Evolutionary conservation across 2,329 filamentous ascomycete species (phyloP).

Genomic region (Uncinocarpus reesii): DNA sequence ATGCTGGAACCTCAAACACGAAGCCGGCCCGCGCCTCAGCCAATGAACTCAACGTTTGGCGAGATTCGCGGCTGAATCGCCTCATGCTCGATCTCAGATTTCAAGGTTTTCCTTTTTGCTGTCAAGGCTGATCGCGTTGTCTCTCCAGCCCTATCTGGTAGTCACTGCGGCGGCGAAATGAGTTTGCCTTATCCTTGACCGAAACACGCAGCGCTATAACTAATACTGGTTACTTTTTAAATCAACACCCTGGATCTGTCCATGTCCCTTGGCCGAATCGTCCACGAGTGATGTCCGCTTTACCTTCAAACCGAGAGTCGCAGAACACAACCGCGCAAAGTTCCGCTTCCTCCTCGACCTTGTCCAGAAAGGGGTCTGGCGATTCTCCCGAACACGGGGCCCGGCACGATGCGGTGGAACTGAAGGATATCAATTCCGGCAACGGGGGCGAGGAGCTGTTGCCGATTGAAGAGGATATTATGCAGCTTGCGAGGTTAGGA

Average conservation of each 20-base stretch:
- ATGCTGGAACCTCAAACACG: too few relatives aligned
- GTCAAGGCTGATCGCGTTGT: too few relatives aligned
- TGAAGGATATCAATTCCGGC: constrained; percentile 29
- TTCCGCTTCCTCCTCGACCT: constrained; percentile 3
- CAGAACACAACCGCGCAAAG: constrained; percentile 1
- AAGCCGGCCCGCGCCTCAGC: too few relatives aligned
- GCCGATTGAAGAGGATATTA: constrained; percentile 64
- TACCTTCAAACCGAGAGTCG: constrained; percentile 1
- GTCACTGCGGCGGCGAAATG: neutral
- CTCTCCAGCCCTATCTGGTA: neutral
- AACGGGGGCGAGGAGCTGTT: constrained; percentile 27
- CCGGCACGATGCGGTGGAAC: constrained; percentile 28
- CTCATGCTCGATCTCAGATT: neutral
- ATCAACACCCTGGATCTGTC: neutral
- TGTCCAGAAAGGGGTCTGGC: neutral
- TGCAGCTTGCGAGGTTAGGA: constrained; percentile 85
- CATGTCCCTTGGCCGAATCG: neutral
- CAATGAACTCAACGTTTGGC: too few relatives aligned
- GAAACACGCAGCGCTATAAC: neutral
- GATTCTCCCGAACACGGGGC: constrained; percentile 1
- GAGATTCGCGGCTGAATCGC: neutral
- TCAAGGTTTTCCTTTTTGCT: neutral
- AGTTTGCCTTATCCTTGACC: neutral
- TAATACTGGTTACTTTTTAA: neutral
- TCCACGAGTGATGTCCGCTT: constrained; percentile 7